Conservation (phyloP, 2,329 filamentous ascomycete genomes). For the Paecilomyces fulvus region DNA sequence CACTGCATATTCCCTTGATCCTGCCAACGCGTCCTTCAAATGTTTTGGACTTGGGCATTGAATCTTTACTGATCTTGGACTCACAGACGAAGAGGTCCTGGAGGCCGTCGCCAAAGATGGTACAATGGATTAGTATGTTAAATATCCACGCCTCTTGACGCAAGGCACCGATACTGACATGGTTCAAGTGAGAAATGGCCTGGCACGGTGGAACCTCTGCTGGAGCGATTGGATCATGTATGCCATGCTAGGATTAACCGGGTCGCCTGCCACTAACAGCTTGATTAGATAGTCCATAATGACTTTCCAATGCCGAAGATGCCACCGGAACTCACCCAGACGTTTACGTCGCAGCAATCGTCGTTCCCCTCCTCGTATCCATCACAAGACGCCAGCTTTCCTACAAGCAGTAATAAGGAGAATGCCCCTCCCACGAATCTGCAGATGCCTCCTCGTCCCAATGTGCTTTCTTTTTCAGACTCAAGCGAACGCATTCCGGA, state of each 20-base stretch:
- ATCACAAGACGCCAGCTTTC: slow-evolving; percentile 19
- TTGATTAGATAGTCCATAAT: slow-evolving; percentile 59
- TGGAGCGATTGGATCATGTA: slow-evolving; percentile 61
- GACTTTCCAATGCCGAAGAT: slow-evolving; percentile 65
- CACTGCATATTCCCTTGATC: background rate
- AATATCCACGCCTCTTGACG: background rate
- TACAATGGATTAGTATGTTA: slow-evolving; percentile 48
- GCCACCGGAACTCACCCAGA: slow-evolving; percentile 35
- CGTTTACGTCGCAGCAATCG: slow-evolving; percentile 20
- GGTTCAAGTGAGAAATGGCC: slow-evolving; percentile 59
- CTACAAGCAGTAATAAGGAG: slow-evolving; percentile 30
- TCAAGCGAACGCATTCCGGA: slow-evolving; percentile 35
- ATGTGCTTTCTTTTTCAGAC: slow-evolving; percentile 31
- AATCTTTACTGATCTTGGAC: background rate
- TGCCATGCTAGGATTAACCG: slow-evolving; percentile 9
- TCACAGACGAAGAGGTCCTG: slow-evolving; percentile 44
- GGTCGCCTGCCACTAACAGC: slow-evolving; percentile 4
- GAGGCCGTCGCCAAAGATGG: slow-evolving; percentile 50
- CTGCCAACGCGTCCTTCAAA: background rate
- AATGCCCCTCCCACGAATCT: slow-evolving; percentile 21
- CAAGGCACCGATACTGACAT: slow-evolving; percentile 21
- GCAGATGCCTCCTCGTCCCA: slow-evolving; percentile 23
- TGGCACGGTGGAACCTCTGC: slow-evolving; percentile 53
- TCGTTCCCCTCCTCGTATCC: slow-evolving; percentile 15
- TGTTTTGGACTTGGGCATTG: background rate